Base-by-base conservation (phyloP, 805 yeast genomes). In the Cyberlindnera petersonii region DNA sequence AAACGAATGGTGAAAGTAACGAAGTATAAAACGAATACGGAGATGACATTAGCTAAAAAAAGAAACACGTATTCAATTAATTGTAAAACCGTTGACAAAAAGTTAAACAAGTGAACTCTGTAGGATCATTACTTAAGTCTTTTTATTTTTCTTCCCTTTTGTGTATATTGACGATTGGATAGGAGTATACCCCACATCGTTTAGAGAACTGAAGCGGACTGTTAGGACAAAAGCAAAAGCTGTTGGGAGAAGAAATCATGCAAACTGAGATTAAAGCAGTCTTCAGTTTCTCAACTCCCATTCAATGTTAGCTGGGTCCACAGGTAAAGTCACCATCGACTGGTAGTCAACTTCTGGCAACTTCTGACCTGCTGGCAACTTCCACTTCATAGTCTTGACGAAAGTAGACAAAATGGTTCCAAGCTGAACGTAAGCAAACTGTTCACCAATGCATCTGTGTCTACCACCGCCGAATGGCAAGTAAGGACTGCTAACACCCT, bases 381-480 rank as follows among this genome's bases (percentile, higher is more conserved):
- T 71, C 96, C 96, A 89, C 60, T 74, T 82, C 60, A 85, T 66
- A 45, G 82, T 79, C 63, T 81, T 83, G 24, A 91, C 73, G 60
- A 71, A 85, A 14, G 87, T 76, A 26, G 86, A 66, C 58, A 93
- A 69, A 44, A 93, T 71, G 35, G 93, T 80, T 35, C 96, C 96
- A 49, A 93, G 75, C 71, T 93, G 98, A 50, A 82, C 79, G 63
- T 81, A 86, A 19, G 98, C 98, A 68, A 93, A 93, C 62, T 91
- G 98, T 67, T 93, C 98, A 61, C 98, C 98, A 58, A 93, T 91
- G 69, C 98, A 93, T 70, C 98, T 84, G 65, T 93, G 98, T 74
- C 98, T 85, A 52, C 98, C 98, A 64, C 98, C 98, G 53, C 98
- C 98, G 58, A 93, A 93, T 40, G 98, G 98, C 61, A 93, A 77